Conservation (phyloP, 2,329 filamentous ascomycete genomes). For the Talaromyces sp. region DNA sequence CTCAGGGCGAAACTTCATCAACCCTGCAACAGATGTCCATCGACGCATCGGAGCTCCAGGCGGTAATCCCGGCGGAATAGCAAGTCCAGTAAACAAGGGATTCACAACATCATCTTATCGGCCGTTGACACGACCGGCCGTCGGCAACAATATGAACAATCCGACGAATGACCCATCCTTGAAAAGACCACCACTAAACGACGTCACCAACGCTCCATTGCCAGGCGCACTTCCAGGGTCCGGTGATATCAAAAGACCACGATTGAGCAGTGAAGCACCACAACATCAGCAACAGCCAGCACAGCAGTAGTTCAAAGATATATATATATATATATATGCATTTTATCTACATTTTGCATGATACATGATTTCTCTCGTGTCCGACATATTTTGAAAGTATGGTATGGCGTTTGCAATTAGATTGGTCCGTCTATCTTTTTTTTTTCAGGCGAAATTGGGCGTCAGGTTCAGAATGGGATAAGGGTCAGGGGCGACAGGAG, state of each 20-base stretch:
- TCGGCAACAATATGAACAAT: conserved; percentile 28
- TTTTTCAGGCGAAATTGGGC: background rate
- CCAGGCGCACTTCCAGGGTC: conserved; percentile 26
- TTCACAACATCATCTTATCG: conserved; percentile 43
- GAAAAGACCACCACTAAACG: conserved; percentile 46
- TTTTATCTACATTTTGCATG: background rate
- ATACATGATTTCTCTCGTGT: background rate
- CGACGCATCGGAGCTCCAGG: conserved; percentile 39
- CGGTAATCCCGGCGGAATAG: conserved; percentile 23
- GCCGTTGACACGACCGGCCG: conserved; percentile 45
- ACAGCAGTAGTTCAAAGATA: conserved; percentile 11
- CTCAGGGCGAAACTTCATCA: conserved; percentile 35
- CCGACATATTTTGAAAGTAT: background rate
- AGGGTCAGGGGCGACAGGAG: background rate
- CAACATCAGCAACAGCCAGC: conserved; percentile 22
- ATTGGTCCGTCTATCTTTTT: background rate
- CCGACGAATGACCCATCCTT: conserved; percentile 29
- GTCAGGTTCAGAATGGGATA: background rate
- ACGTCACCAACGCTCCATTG: conserved; percentile 44
- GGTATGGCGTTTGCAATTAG: background rate
- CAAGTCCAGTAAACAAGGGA: conserved; percentile 36
- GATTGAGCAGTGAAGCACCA: conserved; percentile 24
- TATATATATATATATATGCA: background rate
- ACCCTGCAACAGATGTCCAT: conserved; percentile 37
- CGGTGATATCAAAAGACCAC: conserved; percentile 35